Evolutionary conservation across 108 stramenopile species (phyloP), one percentile per base, ranked within the genome.

Genomic region (Parietichytrium sp.): DNA sequence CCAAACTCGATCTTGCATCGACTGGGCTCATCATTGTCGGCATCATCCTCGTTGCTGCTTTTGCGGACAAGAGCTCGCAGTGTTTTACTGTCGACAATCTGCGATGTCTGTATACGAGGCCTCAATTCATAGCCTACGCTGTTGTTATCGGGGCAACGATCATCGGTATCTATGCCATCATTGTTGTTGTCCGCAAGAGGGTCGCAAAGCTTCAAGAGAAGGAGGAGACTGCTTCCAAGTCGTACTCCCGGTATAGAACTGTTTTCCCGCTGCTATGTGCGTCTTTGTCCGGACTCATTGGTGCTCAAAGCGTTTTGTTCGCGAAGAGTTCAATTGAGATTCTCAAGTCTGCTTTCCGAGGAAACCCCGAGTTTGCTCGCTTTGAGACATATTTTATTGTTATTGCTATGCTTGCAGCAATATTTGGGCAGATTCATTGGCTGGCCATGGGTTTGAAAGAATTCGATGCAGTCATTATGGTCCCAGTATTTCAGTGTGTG

Each of bases 291-390:
- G 83, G 79, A 36, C 45, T 36, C 47, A 52, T 83, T 13, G 83
- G 83, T 25, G 83, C 79, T n/a, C 83, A 83, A 36, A 52, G 79
- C n/a, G 72, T 83, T 16, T 26, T 83, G 18, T 83, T 79, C 31
- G 83, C 83, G 53, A 83, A 83, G 79, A 54, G 79, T 33, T 47
- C 78, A 7, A 52, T 48, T 12, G 83, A 83, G 48, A 83, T 83
- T 45, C 49, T 83, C 48, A 83, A 83, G 47, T 49, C 79, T 10
- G 48, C 79, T 18, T 51, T 48, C 29, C 23, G 47, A 8, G 83
- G 83, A 23, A 47, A 51, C 36, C 30, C 16, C 55, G 61, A 83
- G 79, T 83, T 83, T 48, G 47, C n/a, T 45, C 29, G 47, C 36
- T 23, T 18, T 13, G 23, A 15, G 26, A 54, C 83, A 29, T 83